Base-by-base conservation (phyloP, 2,329 filamentous ascomycete species). In the Ustulina deusta region DNA sequence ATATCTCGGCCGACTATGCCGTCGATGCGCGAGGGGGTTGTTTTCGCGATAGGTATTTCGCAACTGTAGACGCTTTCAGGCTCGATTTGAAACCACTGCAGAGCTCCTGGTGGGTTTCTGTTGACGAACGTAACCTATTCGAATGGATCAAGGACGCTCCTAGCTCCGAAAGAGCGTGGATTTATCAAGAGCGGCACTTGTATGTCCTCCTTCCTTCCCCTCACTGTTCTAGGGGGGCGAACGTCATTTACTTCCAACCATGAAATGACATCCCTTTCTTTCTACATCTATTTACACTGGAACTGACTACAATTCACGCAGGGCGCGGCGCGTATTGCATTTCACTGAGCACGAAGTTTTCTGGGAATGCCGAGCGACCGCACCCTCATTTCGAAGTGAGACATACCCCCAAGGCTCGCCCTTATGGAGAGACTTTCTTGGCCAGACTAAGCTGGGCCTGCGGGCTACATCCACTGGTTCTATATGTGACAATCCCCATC, bases 281-380 rank as follows among this genome's bases (percentile, higher is more conserved):
- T n/a, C n/a, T n/a, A n/a, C n/a, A n/a, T n/a, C n/a, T n/a, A n/a
- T n/a, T n/a, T n/a, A n/a, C n/a, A n/a, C n/a, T n/a, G n/a, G n/a
- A n/a, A n/a, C n/a, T n/a, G n/a, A n/a, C n/a, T n/a, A n/a, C n/a
- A n/a, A n/a, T n/a, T n/a, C n/a, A n/a, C n/a, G n/a, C n/a, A n/a
- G n/a, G n/a, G 61, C 61, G 22, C 27, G 61, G 6, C 61, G 61
- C 6, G 61, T 51, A 51, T 40, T 58, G 27, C 61, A 63, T 22
- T 63, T 63, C 52, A 63, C 61, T 20, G 44, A 63, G 42, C 40
- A 63, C 6, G 61, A 63, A 51, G 52, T 63, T 6, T 63, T 63
- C 17, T 63, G 61, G 61, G 61, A 63, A 42, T 63, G 61, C 22
- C 32, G 42, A 3, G 61, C 61, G 1, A 52, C 52, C 13, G 52